Percentiles rank a stretch among this genome's conserved stretches.
Conservation (phyloP, 768 basidiomycete species). For the Collybia nuda region DNA sequence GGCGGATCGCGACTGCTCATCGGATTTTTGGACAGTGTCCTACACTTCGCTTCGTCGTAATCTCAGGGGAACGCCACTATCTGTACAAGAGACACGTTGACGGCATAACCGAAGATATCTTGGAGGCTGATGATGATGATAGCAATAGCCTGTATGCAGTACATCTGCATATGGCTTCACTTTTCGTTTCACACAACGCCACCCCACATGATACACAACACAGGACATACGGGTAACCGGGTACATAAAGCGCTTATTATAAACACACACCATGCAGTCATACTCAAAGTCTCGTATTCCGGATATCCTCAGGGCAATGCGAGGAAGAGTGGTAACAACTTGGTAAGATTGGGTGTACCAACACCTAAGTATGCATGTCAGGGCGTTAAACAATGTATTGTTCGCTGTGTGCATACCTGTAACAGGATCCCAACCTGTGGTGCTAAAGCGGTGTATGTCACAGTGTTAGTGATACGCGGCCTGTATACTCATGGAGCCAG, state of each 20-base stretch:
- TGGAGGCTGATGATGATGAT: not conserved
- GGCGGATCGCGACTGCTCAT: not conserved
- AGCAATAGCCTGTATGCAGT: too few relatives aligned
- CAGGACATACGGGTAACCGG: too few relatives aligned
- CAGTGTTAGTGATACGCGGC: not conserved
- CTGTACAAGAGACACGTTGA: conserved; percentile 5
- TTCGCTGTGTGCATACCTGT: conserved; percentile 20
- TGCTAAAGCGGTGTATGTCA: conserved; percentile 17
- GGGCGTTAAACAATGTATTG: not conserved
- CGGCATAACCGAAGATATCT: not conserved
- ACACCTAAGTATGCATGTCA: conserved; percentile 22
- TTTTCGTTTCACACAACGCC: too few relatives aligned
- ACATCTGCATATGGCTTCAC: too few relatives aligned
- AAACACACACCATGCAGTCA: not conserved
- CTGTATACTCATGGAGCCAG: not conserved
- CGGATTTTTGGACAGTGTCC: conserved; percentile 8
- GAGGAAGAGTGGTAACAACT: conserved; percentile 30
- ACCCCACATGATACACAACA: too few relatives aligned
- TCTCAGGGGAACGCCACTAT: not conserved
- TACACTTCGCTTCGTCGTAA: conserved; percentile 8
- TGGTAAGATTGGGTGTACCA: conserved; percentile 34
- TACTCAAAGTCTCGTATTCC: not conserved
- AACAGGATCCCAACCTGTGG: conserved; percentile 42
- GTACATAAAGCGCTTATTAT: too few relatives aligned
- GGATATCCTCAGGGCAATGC: conserved; percentile 26